Evolutionary conservation across 345 rosid genomes (phyloP).

Genomic region (Citrus trifoliata): DNA sequence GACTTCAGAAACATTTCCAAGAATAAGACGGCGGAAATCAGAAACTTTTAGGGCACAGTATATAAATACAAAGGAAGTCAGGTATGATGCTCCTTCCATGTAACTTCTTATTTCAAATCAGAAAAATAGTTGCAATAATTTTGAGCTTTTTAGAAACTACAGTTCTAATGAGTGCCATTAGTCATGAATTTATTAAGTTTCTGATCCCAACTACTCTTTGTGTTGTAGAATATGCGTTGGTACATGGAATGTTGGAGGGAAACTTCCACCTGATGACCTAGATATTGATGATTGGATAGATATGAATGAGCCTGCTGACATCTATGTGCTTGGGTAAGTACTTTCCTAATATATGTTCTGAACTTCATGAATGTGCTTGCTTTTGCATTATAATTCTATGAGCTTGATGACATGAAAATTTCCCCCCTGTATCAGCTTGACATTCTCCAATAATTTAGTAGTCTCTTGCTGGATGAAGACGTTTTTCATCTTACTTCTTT

Average conservation of each 20-base stretch:
- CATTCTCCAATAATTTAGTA: not conserved
- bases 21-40: slow-evolving; percentile 67
- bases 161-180: not conserved
- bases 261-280: slow-evolving; percentile 75
- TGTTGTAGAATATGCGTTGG: slow-evolving; percentile 59
- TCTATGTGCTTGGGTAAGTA: slow-evolving; percentile 75
- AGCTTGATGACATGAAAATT: not conserved
- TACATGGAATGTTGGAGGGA: slow-evolving; percentile 97
- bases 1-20: slow-evolving; percentile 44
- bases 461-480: not conserved
- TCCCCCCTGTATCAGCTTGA: not conserved
- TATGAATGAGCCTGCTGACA: slow-evolving; percentile 74
- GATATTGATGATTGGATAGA: slow-evolving; percentile 90
- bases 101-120: not conserved
- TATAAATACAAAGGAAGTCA: slow-evolving; percentile 72
- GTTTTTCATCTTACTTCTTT: not conserved
- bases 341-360: slow-evolving; percentile 2
- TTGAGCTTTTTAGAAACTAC: not conserved
- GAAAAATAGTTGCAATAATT: not conserved
- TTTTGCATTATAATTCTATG: not conserved
- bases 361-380: not conserved
- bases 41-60: slow-evolving; percentile 85
- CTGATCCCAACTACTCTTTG: not conserved
- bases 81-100: slow-evolving; percentile 34
- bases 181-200: not conserved